phyloP scores from a whole-genome alignment of 2,329 filamentous ascomycete genomes.

The Parastagonospora nodorum region DNA sequence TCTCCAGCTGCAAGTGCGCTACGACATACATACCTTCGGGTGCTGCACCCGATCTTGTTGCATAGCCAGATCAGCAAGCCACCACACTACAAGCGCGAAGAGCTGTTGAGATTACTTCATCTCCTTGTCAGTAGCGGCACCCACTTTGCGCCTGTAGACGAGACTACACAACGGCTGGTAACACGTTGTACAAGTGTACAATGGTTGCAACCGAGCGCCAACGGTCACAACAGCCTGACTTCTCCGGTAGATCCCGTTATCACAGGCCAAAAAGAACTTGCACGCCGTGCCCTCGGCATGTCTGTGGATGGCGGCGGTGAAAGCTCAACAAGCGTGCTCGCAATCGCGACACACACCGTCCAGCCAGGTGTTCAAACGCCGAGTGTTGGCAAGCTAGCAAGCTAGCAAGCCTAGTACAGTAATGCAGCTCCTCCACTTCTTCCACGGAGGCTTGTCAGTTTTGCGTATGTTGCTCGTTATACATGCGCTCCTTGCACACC shows the following conservation, averaged over 20 bases:
- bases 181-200: slow-evolving; percentile 74
- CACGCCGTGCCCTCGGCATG: slow-evolving; percentile 47
- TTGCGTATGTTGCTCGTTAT: not conserved
- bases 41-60: slow-evolving; percentile 85
- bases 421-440: not conserved
- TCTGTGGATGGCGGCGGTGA: slow-evolving; percentile 42
- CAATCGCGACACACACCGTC: slow-evolving; percentile 47
- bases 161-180: slow-evolving; percentile 78
- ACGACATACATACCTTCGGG: slow-evolving; percentile 91
- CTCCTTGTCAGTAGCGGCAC: slow-evolving; percentile 68
- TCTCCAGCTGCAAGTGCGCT: slow-evolving; percentile 59
- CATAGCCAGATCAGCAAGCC: slow-evolving; percentile 88
- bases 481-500: not conserved
- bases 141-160: slow-evolving; percentile 81
- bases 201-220: slow-evolving; percentile 59
- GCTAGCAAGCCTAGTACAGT: no score
- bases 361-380: slow-evolving; percentile 50
- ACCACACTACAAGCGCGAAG: slow-evolving; percentile 88
- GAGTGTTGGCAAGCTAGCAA: slow-evolving; percentile 37
- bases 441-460: not conserved
- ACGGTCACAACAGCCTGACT: slow-evolving; percentile 23
- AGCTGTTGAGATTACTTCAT: slow-evolving; percentile 76
- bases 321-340: slow-evolving; percentile 45
- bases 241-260: slow-evolving; percentile 29
- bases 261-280: slow-evolving; percentile 45